Evolutionary conservation across 371 early-diverging fungal genomes (phyloP).

Genomic region (Gilbertella persicaria): DNA sequence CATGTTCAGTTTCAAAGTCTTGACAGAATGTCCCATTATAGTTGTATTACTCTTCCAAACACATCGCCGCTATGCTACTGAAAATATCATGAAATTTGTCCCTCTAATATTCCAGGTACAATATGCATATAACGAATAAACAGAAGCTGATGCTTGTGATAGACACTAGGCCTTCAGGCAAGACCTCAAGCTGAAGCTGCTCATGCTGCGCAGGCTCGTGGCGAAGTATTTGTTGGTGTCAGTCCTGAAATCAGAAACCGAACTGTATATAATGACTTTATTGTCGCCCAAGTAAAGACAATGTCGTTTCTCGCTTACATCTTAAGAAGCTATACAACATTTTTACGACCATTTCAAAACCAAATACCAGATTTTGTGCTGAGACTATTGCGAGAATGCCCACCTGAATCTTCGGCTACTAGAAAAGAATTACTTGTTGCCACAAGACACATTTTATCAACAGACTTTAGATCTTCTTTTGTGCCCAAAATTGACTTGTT

Average conservation of each 20-base stretch:
- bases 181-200: constrained; percentile 76
- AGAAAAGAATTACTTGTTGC: constrained; percentile 96
- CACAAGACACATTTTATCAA: constrained; percentile 89
- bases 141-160: not conserved
- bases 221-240: constrained; percentile 80
- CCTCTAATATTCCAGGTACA: constrained; percentile 83
- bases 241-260: constrained; percentile 75
- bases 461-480: constrained; percentile 87
- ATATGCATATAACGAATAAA: not conserved
- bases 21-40: constrained; percentile 97
- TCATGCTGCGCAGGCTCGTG: constrained; percentile 63
- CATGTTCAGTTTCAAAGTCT: constrained; percentile 91
- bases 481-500: constrained; percentile 86
- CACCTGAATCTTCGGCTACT: constrained; percentile 90
- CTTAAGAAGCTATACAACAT: constrained; percentile 72
- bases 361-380: constrained; percentile 89
- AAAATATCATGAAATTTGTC: constrained; percentile 83
- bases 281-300: constrained; percentile 93
- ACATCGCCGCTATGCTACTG: constrained; percentile 75
- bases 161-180: constrained; percentile 80
- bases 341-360: constrained; percentile 76
- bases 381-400: constrained; percentile 87
- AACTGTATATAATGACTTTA: constrained; percentile 79
- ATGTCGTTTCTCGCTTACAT: constrained; percentile 97
- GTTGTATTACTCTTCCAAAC: constrained; percentile 92